Conservation (phyloP, 768 basidiomycete species). For the Phanerodontia chrysosporium region DNA sequence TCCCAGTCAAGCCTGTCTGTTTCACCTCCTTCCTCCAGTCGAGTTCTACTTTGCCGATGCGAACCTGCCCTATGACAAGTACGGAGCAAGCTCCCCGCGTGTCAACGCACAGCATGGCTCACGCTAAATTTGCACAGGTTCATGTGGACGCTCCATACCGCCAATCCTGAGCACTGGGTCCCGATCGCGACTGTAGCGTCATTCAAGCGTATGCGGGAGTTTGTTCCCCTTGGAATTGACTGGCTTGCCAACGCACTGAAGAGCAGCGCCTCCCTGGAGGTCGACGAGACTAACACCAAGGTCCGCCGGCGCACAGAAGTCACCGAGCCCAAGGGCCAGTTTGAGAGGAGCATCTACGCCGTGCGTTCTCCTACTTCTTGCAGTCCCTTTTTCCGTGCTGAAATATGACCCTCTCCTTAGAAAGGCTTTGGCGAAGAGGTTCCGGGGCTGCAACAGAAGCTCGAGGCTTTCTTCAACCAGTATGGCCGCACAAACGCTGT, state of each 20-base stretch:
- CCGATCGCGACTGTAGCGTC: constrained; percentile 82
- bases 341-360: constrained; percentile 84
- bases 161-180: constrained; percentile 85
- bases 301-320: constrained; percentile 74
- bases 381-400: neutral
- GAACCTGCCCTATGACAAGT: constrained; percentile 93
- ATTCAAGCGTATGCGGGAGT: constrained; percentile 93
- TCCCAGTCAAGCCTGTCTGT: neutral
- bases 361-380: constrained; percentile 49
- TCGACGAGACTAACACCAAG: constrained; percentile 68
- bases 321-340: constrained; percentile 71
- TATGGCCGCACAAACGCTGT: constrained; percentile 81
- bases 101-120: neutral
- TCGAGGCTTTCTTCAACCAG: constrained; percentile 77
- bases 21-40: constrained; percentile 41
- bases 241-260: constrained; percentile 72
- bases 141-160: constrained; percentile 89
- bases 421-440: constrained; percentile 82
- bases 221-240: constrained; percentile 49
- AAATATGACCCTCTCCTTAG: constrained; percentile 33
- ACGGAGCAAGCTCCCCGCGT: constrained; percentile 14
- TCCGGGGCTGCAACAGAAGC: constrained; percentile 53
- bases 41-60: constrained; percentile 96
- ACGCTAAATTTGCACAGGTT: constrained; percentile 51
- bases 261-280: constrained; percentile 54